Percentiles rank a stretch among this genome's conserved stretches.
phyloP scores from a whole-genome alignment of 2,329 filamentous ascomycete species.

The Claviceps maximensis region DNA sequence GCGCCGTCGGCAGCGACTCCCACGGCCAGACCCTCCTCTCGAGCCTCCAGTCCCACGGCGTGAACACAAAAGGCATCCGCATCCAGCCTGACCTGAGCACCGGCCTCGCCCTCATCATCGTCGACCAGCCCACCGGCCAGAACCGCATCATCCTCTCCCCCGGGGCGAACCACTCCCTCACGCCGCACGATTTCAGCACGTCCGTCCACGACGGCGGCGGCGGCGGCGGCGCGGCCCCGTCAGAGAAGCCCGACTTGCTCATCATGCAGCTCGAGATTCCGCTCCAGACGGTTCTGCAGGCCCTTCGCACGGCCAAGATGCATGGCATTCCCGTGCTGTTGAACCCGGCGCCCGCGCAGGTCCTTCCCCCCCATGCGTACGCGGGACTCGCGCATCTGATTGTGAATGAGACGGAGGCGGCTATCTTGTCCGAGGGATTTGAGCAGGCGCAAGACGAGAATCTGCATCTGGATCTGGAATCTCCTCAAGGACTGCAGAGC shows the following conservation, averaged over 20 bases:
- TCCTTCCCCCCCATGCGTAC: slow-evolving; percentile 54
- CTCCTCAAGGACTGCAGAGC: slow-evolving; percentile 27
- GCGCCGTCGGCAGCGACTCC: slow-evolving; percentile 56
- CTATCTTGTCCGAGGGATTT: slow-evolving; percentile 48
- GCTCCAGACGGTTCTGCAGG: slow-evolving; percentile 47
- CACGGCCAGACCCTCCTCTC: slow-evolving; percentile 48
- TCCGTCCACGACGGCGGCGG: neutral
- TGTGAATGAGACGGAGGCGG: slow-evolving; percentile 83
- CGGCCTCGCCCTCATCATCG: slow-evolving; percentile 62
- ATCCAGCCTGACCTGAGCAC: slow-evolving; percentile 24
- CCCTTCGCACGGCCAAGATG: slow-evolving; percentile 37
- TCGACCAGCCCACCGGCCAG: slow-evolving; percentile 59
- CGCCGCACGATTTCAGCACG: slow-evolving; percentile 21
- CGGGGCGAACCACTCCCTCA: slow-evolving; percentile 50
- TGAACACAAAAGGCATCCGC: slow-evolving; percentile 43
- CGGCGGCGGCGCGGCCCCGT: slow-evolving; percentile 9
- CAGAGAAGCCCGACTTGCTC: slow-evolving; percentile 46
- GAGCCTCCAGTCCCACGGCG: slow-evolving; percentile 46
- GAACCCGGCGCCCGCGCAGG: slow-evolving; percentile 70
- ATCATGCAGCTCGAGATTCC: slow-evolving; percentile 73
- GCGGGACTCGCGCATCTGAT: slow-evolving; percentile 61
- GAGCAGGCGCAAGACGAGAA: neutral
- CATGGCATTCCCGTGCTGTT: slow-evolving; percentile 53
- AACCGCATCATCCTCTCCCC: slow-evolving; percentile 65
- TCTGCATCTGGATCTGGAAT: slow-evolving; percentile 34